phyloP scores from a whole-genome alignment of 352 stramenopile genomes.

The Pythium brassicae region DNA sequence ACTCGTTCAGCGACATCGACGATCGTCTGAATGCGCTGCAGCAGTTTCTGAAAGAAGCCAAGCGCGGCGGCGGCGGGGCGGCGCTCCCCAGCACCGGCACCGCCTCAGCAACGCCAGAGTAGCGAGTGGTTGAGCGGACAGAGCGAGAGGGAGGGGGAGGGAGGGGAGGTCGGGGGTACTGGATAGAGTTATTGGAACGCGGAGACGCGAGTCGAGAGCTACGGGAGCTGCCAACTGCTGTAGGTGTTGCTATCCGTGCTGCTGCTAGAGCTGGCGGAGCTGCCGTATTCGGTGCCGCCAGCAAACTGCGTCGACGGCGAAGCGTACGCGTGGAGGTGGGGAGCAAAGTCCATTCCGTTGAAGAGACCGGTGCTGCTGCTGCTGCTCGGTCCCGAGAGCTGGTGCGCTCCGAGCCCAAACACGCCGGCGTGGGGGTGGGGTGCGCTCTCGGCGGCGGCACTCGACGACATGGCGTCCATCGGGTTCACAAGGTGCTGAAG shows the following conservation, averaged over 20 bases:
- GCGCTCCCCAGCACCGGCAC: neutral
- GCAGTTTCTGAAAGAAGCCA: slow-evolving; percentile 78
- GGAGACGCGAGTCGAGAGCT: slow-evolving; percentile 1
- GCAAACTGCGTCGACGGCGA: neutral
- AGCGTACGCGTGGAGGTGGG: slow-evolving; percentile 7
- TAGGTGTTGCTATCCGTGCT: slow-evolving; percentile 2
- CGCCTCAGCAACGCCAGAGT: neutral
- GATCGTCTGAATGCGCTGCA: slow-evolving; percentile 77
- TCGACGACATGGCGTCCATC: slow-evolving; percentile 23
- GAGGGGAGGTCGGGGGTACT: neutral
- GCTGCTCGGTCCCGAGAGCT: neutral
- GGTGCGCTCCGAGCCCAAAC: slow-evolving; percentile 2
- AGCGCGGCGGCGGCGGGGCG: slow-evolving; percentile 30
- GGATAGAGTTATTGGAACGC: slow-evolving; percentile 1
- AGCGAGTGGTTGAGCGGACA: neutral
- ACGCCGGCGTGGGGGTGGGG: neutral
- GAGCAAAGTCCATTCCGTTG: slow-evolving; percentile 2
- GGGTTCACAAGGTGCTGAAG: slow-evolving; percentile 23
- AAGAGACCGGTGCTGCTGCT: neutral
- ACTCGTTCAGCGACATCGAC: slow-evolving; percentile 85
- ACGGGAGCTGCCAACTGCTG: slow-evolving; percentile 7
- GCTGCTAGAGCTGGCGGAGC: neutral
- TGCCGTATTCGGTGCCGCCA: slow-evolving; percentile 1
- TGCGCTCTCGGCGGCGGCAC: neutral
- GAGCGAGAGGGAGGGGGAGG: no score